Evolutionary conservation across 371 early-diverging fungal genomes (phyloP), one percentile per base, ranked within the genome.

Genomic region (Blastocladiella emersonii): DNA sequence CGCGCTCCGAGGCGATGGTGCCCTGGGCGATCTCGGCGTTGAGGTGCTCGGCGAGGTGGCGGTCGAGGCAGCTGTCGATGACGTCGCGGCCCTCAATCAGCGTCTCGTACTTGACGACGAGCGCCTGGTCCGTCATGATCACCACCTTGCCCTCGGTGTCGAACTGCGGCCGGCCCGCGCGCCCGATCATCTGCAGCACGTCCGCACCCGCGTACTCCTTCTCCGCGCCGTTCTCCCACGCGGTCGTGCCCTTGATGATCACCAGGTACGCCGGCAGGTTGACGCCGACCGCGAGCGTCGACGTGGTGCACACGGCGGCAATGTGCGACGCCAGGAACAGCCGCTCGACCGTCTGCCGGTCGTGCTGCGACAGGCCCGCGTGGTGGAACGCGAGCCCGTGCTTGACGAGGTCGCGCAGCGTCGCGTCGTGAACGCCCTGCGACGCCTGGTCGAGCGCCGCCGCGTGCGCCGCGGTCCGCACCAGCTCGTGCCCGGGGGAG

Each of bases 241-340:
- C 83, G 71, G 61, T 55, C 1, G 84, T 84, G 5, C 80, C 79
- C 63, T 92, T 92, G 65, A 97, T 82, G 32, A 97, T 78, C 7
- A 95, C 94, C 5, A 89, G 72, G 66, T 89, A 84, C 23, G 93
- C 92, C 8, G 98, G 98, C 7, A 97, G 70, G 70, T 97, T 97
- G 53, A 95, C 92, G 6, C 98, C 98, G 65, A 91, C 87, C 27
- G 93, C 92, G 34, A 97, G 74, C 0, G 98, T 97, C 8, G 90
- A 84, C 13, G 95, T 95, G 1, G 88, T 81, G 61, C 84, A 83
- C 83, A 67, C n/a, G 44, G 41, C 1, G 39, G 34, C 61, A 7
- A 59, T 13, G 56, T 34, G 27, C 17, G 17, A 34, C 13, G 8
- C 17, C 1, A 78, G 49, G 70, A 90, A 93, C 21, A 78, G 53